Base-by-base conservation (phyloP, 768 basidiomycete species). In the Pisolithus sp. region DNA sequence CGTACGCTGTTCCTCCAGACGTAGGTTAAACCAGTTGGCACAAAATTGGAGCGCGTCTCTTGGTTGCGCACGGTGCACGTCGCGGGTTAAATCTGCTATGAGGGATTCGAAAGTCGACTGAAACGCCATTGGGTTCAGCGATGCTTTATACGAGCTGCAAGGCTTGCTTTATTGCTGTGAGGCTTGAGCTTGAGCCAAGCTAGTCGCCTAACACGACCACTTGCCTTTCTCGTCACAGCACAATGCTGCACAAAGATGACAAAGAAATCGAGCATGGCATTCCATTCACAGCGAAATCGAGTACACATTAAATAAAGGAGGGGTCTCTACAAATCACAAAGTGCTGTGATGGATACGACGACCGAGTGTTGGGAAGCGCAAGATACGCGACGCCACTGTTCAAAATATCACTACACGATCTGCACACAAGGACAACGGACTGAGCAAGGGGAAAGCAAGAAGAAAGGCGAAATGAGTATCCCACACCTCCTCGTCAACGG, bases 21-120 rank as follows among this genome's bases (percentile, higher is more conserved):
- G 81, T 55, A 79, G 77, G 66, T 93, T 89, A 71, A 98, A 97
- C 93, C 93, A 98, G 62, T 85, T 92, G 44, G 94, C 84, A 62
- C 87, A 90, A 69, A 87, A 93, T 70, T 97, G 95, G 43, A 96
- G 83, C 4, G 86, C 82, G 64, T 98, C 95, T 60, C 81, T 83
- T 20, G 95, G 93, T 66, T 93, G 89, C 4, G 82, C 89, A 57
- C 89, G 85, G 40, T 88, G 77, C 40, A 81, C 81, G 67, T 95
- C 94, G 65, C 90, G 83, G 58, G 89, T 85, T 50, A 97, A 77
- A 65, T 97, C 93, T 51, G 74, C 77, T 56, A 96, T 76, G 56
- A 97, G 86, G 39, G 75, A 71, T 57, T 92, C 85, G 66, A 92
- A 94, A 21, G 89, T 87, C 44, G 90, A 86, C 77, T 30, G 31